Evolutionary conservation across 352 stramenopile genomes (phyloP), one percentile per base, ranked within the genome.

Genomic region (Bremia lactucae): DNA sequence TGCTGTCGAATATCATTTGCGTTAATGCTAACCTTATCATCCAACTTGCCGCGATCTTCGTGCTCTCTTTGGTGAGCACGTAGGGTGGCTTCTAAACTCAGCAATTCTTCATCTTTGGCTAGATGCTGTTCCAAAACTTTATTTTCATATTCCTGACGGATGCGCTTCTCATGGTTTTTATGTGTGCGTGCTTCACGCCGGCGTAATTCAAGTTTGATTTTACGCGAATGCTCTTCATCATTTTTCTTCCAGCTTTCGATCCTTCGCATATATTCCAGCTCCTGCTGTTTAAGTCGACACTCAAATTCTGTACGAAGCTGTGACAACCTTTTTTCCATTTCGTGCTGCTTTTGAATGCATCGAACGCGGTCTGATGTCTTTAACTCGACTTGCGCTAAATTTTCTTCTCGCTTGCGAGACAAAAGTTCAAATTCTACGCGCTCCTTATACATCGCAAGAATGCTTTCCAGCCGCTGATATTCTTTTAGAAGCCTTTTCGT

Each of bases 171-270:
- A 49, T 85, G 69, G 9, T 65, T 57, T 9, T 72, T 24, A 21
- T 75, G 29, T 11, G 65, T 63, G 14, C 49, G 52, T 15, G 79
- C 62, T 34, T 86, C 76, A 3, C 49, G 62, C 1, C 54, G 47
- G 16, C 67, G 52, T 29, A 64, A 47, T 26, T 58, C 63, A 25
- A 46, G 39, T 36, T 57, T 79, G 20, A 31, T 55, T 41, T 52
- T 48, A 10, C 29, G 56, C 21, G 44, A 64, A 18, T 70, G 55
- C 7, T 69, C 58, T 36, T 86, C 68, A 46, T 85, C 72, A 23
- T 87, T 67, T 41, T 62, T 58, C 41, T 81, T 86, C 79, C 76
- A 89, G 15, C 46, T 59, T n/a, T 84, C 70, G 33, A 89, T 76
- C 20, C 71, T 76, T 0, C 81, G 45, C 36, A 87, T 34, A 51